phyloP scores from a whole-genome alignment of 768 basidiomycete species.

The Tylopilus sp. region DNA sequence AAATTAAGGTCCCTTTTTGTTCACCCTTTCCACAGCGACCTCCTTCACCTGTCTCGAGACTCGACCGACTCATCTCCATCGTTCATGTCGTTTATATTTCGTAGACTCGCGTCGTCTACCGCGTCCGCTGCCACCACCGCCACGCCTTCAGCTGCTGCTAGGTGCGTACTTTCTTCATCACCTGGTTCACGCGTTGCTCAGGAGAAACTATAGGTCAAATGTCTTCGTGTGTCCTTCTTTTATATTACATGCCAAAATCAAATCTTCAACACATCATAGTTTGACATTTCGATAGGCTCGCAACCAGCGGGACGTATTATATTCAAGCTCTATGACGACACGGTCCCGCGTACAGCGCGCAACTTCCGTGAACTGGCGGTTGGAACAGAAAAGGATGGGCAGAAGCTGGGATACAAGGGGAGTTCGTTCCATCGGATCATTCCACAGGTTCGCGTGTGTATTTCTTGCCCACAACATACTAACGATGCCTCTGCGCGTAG shows the following conservation, averaged over 20 bases:
- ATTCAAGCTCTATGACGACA: conserved; percentile 80
- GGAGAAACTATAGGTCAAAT: conserved; percentile 11
- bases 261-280: conserved; percentile 36
- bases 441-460: conserved; percentile 43
- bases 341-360: conserved; percentile 73
- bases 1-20: no score
- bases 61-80: conserved; percentile 14
- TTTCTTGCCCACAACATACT: not conserved
- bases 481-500: conserved; percentile 23
- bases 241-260: not conserved
- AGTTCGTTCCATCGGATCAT: conserved; percentile 74
- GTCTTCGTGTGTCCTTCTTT: conserved; percentile 30
- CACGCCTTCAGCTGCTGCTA: conserved; percentile 12
- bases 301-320: conserved; percentile 65
- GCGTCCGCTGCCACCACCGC: conserved; percentile 29
- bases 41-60: conserved; percentile 17
- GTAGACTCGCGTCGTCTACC: conserved; percentile 49
- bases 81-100: conserved; percentile 48
- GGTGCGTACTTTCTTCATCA: conserved; percentile 5
- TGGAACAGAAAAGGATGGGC: conserved; percentile 37
- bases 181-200: conserved; percentile 2
- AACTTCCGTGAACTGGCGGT: conserved; percentile 84
- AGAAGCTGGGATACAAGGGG: conserved; percentile 69
- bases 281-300: conserved; percentile 60
- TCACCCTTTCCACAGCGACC: conserved; percentile 22